A percentile compares a stretch with the other conserved stretches of the same genome.
Evolutionary conservation across 1,139 yeast species (phyloP).

Genomic region (Maudiozyma humilis): DNA sequence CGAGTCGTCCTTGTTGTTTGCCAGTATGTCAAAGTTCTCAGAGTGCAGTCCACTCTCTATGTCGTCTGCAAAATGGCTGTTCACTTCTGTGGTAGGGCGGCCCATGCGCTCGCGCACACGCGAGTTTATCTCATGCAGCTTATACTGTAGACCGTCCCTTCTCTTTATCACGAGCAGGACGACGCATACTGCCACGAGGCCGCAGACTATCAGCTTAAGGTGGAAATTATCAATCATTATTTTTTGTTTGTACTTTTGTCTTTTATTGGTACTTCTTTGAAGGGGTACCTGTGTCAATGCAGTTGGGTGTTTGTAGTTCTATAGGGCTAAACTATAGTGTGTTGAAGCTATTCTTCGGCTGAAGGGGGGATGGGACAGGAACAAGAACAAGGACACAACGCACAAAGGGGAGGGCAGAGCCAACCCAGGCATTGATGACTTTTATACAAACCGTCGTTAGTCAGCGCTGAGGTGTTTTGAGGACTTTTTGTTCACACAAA

Average conservation of each 20-base stretch:
- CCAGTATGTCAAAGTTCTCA: conserved; percentile 45
- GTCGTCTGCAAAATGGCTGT: conserved; percentile 47
- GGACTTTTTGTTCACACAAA: neutral
- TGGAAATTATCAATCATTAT: conserved; percentile 1
- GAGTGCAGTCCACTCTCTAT: conserved; percentile 61
- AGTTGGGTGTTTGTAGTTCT: no score
- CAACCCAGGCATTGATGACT: neutral
- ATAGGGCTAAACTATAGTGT: no score
- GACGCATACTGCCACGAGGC: neutral
- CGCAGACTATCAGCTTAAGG: conserved; percentile 1
- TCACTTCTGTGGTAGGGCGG: conserved; percentile 14
- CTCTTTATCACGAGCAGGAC: conserved; percentile 5
- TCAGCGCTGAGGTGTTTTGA: neutral
- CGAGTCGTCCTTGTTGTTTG: conserved; percentile 44
- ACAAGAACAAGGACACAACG: no score
- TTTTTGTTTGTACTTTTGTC: neutral
- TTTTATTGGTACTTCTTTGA: neutral
- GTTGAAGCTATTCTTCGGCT: no score
- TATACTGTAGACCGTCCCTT: conserved; percentile 8
- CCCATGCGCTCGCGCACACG: conserved; percentile 9
- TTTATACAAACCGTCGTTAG: neutral
- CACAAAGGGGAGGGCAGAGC: no score
- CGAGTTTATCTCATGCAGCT: conserved; percentile 11
- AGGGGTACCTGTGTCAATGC: no score
- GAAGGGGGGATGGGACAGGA: no score